phyloP scores from a whole-genome alignment of 495 filamentous ascomycete genomes.

The Poronia punctata region DNA sequence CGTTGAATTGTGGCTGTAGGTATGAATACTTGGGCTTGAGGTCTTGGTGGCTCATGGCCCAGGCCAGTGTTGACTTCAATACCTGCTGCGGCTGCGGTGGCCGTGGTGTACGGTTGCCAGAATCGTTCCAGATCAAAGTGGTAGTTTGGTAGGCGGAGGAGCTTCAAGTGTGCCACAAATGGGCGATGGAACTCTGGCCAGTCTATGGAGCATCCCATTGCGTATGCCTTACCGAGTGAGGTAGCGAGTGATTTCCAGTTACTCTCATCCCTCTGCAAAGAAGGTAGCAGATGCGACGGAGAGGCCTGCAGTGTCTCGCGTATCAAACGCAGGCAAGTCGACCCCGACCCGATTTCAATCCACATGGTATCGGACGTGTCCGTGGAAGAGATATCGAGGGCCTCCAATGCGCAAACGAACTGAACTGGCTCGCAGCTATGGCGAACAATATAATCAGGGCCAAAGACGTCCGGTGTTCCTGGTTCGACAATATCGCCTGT shows the following conservation, averaged over 20 bases:
- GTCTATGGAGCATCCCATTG: constrained; percentile 46
- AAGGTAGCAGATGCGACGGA: constrained; percentile 35
- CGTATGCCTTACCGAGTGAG: constrained; percentile 44
- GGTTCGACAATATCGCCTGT: constrained; percentile 40
- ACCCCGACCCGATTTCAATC: constrained; percentile 51
- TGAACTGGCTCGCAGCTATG: constrained; percentile 56
- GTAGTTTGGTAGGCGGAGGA: constrained; percentile 56
- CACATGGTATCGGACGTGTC: constrained; percentile 25
- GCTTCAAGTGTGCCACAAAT: constrained; percentile 42
- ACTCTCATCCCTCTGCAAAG: constrained; percentile 22
- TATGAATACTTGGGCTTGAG: constrained; percentile 39
- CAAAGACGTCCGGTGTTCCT: constrained; percentile 33
- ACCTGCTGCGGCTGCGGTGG: constrained; percentile 36
- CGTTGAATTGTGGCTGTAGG: constrained; percentile 32
- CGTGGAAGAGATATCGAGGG: constrained; percentile 20
- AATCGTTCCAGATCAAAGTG: constrained; percentile 60
- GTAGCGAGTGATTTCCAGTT: constrained; percentile 48
- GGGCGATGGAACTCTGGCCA: constrained; percentile 63
- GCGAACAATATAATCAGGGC: constrained; percentile 27
- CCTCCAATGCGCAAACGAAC: constrained; percentile 45
- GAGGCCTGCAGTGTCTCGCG: constrained; percentile 42
- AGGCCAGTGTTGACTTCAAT: constrained; percentile 9
- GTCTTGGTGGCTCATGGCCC: constrained; percentile 35
- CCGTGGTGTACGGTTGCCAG: constrained; percentile 54
- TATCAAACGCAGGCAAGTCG: constrained; percentile 49